A percentile compares a stretch with the other conserved stretches of the same genome.
Conservation (phyloP, 2,329 filamentous ascomycete genomes). For the Aspergillus latus region DNA sequence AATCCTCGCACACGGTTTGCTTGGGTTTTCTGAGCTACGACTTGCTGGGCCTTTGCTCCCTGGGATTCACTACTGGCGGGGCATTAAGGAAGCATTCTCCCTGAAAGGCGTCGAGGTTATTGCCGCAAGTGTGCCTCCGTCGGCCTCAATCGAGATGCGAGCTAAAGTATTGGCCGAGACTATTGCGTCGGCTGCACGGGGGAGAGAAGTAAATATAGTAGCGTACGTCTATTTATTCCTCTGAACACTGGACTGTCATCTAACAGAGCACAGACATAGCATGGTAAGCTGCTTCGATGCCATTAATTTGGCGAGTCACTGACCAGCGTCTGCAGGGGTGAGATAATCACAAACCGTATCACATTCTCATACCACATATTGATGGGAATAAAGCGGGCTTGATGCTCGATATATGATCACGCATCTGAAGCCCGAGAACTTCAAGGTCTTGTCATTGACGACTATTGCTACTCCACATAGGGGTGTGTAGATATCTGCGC, state of each 20-base stretch:
- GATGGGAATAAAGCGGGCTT: slow-evolving; percentile 51
- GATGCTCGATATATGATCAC: slow-evolving; percentile 66
- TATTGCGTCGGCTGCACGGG: slow-evolving; percentile 54
- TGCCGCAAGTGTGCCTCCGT: slow-evolving; percentile 59
- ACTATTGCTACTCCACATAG: slow-evolving; percentile 63
- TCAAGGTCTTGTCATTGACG: slow-evolving; percentile 72
- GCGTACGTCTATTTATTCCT: slow-evolving; percentile 48
- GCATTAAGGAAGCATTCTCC: slow-evolving; percentile 59
- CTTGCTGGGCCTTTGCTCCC: slow-evolving; percentile 56
- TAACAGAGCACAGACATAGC: slow-evolving; percentile 41
- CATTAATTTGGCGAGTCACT: background rate
- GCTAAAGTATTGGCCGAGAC: slow-evolving; percentile 54
- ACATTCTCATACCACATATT: slow-evolving; percentile 4
- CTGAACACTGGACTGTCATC: background rate
- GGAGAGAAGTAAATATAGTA: slow-evolving; percentile 64
- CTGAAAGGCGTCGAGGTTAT: slow-evolving; percentile 61
- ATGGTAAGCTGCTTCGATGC: slow-evolving; percentile 41
- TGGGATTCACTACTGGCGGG: slow-evolving; percentile 64
- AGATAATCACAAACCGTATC: slow-evolving; percentile 16
- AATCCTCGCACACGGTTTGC: slow-evolving; percentile 63
- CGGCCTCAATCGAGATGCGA: slow-evolving; percentile 59
- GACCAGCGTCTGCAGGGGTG: slow-evolving; percentile 32
- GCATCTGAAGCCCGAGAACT: slow-evolving; percentile 57
- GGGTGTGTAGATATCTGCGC: slow-evolving; percentile 33
- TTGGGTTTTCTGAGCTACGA: slow-evolving; percentile 64